Conservation (phyloP, 1,284 basidiomycete genomes). For the Naganishia liquefaciens region DNA sequence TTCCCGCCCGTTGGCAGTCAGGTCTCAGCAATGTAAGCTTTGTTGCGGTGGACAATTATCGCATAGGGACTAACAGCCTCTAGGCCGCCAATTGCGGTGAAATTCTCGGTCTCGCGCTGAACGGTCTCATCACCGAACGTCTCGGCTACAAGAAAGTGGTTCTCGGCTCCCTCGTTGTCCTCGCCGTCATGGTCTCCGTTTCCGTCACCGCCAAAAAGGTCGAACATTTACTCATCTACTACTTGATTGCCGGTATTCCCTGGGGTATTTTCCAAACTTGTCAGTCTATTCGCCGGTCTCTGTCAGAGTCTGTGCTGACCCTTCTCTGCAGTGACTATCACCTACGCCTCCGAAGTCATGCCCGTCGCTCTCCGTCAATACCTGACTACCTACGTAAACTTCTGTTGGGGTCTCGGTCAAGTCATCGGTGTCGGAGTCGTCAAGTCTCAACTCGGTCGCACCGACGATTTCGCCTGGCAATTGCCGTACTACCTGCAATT, state of each 20-base stretch:
- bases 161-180: slow-evolving; percentile 41
- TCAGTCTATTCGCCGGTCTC: neutral
- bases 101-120: slow-evolving; percentile 55
- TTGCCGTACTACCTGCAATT: slow-evolving; percentile 46
- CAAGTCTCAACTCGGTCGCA: slow-evolving; percentile 42
- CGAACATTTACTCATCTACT: slow-evolving; percentile 44
- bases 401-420: slow-evolving; percentile 51
- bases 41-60: neutral
- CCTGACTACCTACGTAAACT: slow-evolving; percentile 50
- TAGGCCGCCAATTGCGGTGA: slow-evolving; percentile 49
- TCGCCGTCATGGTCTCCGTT: slow-evolving; percentile 47
- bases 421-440: slow-evolving; percentile 51
- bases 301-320: neutral
- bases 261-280: slow-evolving; percentile 41
- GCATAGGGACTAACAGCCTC: neutral
- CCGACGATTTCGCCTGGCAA: slow-evolving; percentile 36
- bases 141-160: slow-evolving; percentile 50
- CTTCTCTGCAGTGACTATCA: slow-evolving; percentile 30
- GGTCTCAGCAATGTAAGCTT: slow-evolving; percentile 50
- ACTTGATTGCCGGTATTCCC: slow-evolving; percentile 47
- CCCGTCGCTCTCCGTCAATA: slow-evolving; percentile 48
- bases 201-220: slow-evolving; percentile 45
- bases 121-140: slow-evolving; percentile 53
- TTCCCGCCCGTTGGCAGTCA: slow-evolving; percentile 57
- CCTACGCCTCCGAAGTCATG: slow-evolving; percentile 47